Conservation (phyloP, 495 filamentous ascomycete species). For the Aspergillus cavernicola region DNA sequence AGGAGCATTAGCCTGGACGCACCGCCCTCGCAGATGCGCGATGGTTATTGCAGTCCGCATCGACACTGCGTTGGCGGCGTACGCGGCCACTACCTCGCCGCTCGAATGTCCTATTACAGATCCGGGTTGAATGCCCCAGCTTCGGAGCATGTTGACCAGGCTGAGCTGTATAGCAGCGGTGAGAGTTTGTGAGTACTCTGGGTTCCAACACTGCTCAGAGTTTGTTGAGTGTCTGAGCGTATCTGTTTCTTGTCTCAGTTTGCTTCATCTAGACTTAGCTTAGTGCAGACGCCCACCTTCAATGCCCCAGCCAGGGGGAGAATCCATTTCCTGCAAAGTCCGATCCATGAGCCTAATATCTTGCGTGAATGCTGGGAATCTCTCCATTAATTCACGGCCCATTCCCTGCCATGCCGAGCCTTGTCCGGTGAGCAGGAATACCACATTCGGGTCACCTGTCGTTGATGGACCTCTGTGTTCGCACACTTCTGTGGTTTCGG, state of each 20-base stretch:
- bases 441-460: not conserved
- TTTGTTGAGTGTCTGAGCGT: slow-evolving; percentile 13
- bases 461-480: too few relatives aligned
- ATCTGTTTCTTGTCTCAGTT: not conserved
- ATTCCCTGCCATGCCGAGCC: slow-evolving; percentile 26
- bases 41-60: slow-evolving; percentile 26
- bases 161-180: slow-evolving; percentile 31
- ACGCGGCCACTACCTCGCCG: slow-evolving; percentile 53
- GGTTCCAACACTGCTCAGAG: not conserved
- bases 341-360: not conserved
- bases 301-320: too few relatives aligned
- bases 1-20: not conserved
- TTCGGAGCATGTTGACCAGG: slow-evolving; percentile 29
- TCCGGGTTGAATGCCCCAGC: slow-evolving; percentile 24
- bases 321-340: not conserved
- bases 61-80: slow-evolving; percentile 34
- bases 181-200: slow-evolving; percentile 19
- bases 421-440: slow-evolving; percentile 26
- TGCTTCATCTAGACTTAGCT: not conserved
- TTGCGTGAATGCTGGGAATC: not conserved
- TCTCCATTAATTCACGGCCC: slow-evolving; percentile 14
- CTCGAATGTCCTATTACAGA: slow-evolving; percentile 58
- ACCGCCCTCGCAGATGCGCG: slow-evolving; percentile 28
- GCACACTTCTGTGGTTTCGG: too few relatives aligned
- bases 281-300: not conserved